These are phyloP conservation scores for Gyrodon lividus DNA, from an alignment of 768 basidiomycete species.

Conservation along the genomic window DNA sequence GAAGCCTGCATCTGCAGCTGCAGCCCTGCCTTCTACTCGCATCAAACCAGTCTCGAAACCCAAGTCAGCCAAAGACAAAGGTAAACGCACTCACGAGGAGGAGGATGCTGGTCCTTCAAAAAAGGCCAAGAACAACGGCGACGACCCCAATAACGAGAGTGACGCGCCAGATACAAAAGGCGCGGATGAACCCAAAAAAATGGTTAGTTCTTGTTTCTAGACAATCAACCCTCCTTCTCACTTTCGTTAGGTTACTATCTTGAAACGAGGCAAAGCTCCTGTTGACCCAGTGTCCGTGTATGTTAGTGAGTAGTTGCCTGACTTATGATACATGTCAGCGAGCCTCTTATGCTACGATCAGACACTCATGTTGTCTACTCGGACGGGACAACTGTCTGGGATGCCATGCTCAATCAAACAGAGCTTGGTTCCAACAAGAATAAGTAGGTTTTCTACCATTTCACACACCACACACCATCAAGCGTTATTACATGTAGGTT, in stretches of 20 bases:
- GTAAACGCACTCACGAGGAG: constrained; percentile 19
- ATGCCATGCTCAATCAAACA: constrained; percentile 64
- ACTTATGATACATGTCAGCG: neutral
- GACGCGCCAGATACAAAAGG: constrained; percentile 26
- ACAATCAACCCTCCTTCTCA: neutral
- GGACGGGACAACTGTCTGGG: constrained; percentile 46
- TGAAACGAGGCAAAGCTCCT: constrained; percentile 56
- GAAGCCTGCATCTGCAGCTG: constrained; percentile 21
- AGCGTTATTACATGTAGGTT: constrained; percentile 36
- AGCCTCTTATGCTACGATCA: constrained; percentile 15
- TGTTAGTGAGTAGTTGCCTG: constrained; percentile 40
- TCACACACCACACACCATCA: neutral
- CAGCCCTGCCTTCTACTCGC: constrained; percentile 11
- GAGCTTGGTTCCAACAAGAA: constrained; percentile 47
- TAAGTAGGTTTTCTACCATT: constrained; percentile 38
- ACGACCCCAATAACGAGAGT: constrained; percentile 18
- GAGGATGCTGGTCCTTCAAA: constrained; percentile 13
- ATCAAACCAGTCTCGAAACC: constrained; percentile 28
- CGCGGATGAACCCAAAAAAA: constrained; percentile 35
- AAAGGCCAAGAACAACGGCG: constrained; percentile 19
- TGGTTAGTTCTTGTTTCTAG: constrained; percentile 32
- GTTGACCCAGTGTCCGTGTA: constrained; percentile 47
- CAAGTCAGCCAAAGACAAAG: constrained; percentile 23
- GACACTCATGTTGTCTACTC: constrained; percentile 53
- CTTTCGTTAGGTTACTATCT: constrained; percentile 40